Conservation (phyloP, 768 basidiomycete genomes). For the Tulasnella calospora region DNA sequence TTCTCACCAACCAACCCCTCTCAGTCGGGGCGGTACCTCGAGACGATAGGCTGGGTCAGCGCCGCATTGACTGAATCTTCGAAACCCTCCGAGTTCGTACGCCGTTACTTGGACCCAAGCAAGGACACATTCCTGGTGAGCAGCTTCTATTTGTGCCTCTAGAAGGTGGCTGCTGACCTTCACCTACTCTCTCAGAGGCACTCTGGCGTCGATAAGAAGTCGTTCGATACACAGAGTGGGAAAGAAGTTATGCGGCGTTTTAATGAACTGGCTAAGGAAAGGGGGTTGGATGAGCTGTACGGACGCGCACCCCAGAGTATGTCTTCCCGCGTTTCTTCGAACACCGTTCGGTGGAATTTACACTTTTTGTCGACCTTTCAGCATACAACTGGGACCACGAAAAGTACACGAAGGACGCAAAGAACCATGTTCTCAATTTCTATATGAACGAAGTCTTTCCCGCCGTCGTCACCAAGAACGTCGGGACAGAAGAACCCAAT, state of each 20-base stretch:
- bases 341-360: neutral
- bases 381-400: constrained; percentile 11
- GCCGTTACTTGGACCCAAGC: constrained; percentile 13
- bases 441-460: constrained; percentile 19
- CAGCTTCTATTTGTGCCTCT: neutral
- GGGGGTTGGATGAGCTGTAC: neutral
- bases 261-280: neutral
- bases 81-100: neutral
- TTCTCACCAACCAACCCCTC: too few relatives aligned
- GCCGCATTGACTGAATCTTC: neutral
- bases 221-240: neutral
- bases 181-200: neutral
- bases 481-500: neutral
- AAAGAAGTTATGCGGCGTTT: neutral
- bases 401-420: neutral
- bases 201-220: neutral
- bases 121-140: constrained; percentile 8
- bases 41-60: constrained; percentile 18
- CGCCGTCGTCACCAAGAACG: neutral
- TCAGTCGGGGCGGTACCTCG: constrained; percentile 18
- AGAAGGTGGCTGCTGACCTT: neutral
- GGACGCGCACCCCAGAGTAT: neutral
- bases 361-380: neutral
- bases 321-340: neutral
- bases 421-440: constrained; percentile 6